Base-by-base conservation (phyloP, 331 rosid species). In the Acacia concinna region DNA sequence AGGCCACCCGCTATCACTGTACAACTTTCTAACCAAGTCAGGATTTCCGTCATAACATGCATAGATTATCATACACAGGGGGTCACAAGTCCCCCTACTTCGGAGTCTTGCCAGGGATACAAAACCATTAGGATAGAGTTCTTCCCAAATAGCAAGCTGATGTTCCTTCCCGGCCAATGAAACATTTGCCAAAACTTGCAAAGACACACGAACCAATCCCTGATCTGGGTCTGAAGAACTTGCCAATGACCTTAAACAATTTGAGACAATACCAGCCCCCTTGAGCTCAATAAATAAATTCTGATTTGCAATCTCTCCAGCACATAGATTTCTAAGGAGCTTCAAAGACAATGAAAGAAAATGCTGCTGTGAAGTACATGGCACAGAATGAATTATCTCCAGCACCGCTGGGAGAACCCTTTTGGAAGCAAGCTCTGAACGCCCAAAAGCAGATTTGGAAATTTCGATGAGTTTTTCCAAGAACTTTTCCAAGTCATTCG, bases 131-230 rank as follows among this genome's bases (percentile, higher is more conserved):
- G 86, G 88, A 62, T 78, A 91, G 4, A 91, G 41, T 66, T 79
- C 72, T 65, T 66, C 73, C 98, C 98, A 91, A 66, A 90, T 64
- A 56, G 85, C 86, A 52, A 21, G 75, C 79, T 87, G 98, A 59
- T 90, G 97, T 6, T 71, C 59, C 75, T 81, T 75, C 51, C 51
- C 91, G 68, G 93, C 95, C 88, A 88, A 82, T 31, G 88, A 91
- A 85, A 85, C 91, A 88, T 91, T 92, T 15, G 97, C 94, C 68
- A 94, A 83, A 75, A 88, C 87, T 79, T 94, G 98, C 79, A 94
- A 37, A 49, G 94, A 97, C 71, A 82, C 80, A 15, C 90, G 85
- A 8, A 88, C 64, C 63, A 85, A 73, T 37, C 83, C 85, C 5
- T 32, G 34, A 85, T 92, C 86, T 11, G 75, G 87, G 62, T 63